Evolutionary conservation across 106 monocot genomes (phyloP), one percentile per base, ranked within the genome.

Genomic region (Phalaenopsis equestris): DNA sequence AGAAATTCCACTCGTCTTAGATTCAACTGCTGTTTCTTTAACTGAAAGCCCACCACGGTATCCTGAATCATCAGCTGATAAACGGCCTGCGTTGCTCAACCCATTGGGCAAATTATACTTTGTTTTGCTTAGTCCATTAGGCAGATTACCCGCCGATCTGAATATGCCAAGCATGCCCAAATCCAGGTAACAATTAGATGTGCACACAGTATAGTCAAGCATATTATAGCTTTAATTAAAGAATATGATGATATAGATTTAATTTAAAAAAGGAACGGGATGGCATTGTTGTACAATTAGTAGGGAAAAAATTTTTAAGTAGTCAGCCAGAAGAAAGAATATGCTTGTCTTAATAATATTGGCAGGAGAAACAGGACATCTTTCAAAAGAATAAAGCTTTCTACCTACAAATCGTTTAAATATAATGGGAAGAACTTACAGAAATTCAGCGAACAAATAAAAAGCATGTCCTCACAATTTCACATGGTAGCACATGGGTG

Each of bases 61-160:
- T 37, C 12, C 42, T 15, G 52, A 23, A 14, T 78, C 56, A 56
- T 83, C 48, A 14, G 76, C 48, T 45, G 74, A 74, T 19, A 74
- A 37, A 45, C n/a, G 74, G 17, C 19, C 74, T 24, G 46, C 49
- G 36, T 76, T 76, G 24, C 4, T 76, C 52, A n/a, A 12, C 52
- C 49, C 76, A 48, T 76, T 76, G 10, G 76, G 17, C 49, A 48
- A 6, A 24, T 42, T 45, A 45, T 45, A 45, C 41, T 42, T 45
- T 11, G 46, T 30, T 52, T 76, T 76, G 49, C 4, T 76, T 76
- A n/a, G 49, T 76, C 49, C 76, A 48, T 76, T 76, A 3, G 76
- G 42, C 49, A 48, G 16, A 24, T 42, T 45, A 74, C 1, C 43
- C 19, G n/a, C 45, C 2, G 74, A 74, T 74, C 74, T 74, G 74